These are phyloP conservation scores for Neopestalotiopsis rosae DNA, from an alignment of 2,329 filamentous ascomycete genomes.

Conservation along the genomic window DNA sequence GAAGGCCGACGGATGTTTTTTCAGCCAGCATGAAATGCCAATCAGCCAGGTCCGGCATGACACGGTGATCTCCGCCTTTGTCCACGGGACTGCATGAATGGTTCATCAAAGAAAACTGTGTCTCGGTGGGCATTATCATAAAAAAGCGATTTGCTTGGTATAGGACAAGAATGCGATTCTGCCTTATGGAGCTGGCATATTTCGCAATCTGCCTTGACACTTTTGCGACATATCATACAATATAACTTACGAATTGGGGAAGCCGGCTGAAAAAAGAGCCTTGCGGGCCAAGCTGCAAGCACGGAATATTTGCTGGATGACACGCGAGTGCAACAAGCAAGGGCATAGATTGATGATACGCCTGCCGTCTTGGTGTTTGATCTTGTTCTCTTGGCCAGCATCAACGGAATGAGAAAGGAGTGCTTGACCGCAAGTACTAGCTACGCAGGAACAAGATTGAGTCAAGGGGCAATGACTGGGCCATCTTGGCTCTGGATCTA, in stretches of 20 bases:
- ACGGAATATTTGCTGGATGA: not conserved
- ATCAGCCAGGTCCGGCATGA: not conserved
- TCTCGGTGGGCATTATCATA: not conserved
- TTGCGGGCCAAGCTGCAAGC: not conserved
- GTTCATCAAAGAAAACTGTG: not conserved
- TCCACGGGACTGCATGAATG: not conserved
- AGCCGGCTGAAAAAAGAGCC: not conserved
- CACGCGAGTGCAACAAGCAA: not conserved
- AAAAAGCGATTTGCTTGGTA: not conserved
- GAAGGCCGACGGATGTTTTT: not conserved
- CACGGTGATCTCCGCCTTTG: not conserved
- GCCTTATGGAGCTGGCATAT: not conserved
- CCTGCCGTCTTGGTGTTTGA: constrained; percentile 14
- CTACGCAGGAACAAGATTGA: not conserved
- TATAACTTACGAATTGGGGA: not conserved
- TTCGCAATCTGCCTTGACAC: not conserved
- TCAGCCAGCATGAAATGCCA: not conserved
- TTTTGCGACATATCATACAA: not conserved
- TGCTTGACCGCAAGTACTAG: not conserved
- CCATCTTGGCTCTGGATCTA: not conserved
- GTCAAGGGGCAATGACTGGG: not conserved
- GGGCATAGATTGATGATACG: not conserved
- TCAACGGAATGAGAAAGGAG: not conserved
- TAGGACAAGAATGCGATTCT: not conserved
- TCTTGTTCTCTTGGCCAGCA: not conserved